phyloP scores from a whole-genome alignment of 129 eudicot species.

The Saposhnikovia divaricata region DNA sequence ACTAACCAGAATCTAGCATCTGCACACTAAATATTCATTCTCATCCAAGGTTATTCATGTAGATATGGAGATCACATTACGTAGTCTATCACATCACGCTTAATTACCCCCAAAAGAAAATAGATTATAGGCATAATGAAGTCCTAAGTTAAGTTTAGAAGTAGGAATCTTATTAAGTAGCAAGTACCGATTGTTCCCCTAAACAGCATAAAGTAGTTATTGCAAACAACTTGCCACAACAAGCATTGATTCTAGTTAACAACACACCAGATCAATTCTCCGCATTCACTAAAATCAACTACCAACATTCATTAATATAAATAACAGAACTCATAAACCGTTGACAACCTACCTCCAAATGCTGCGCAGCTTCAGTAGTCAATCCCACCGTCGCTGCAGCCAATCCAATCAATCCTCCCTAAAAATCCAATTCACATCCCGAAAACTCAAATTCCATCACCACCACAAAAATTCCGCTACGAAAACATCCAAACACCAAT shows the following conservation, averaged over 20 bases:
- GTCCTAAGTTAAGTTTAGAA: background rate
- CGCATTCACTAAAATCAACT: background rate
- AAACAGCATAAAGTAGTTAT: background rate
- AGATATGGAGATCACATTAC: background rate
- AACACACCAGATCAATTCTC: background rate
- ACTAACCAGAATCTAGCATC: background rate
- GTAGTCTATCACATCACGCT: background rate
- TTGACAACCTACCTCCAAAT: conserved; percentile 61
- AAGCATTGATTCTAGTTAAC: background rate
- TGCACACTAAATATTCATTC: background rate
- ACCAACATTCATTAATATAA: background rate
- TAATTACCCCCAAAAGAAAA: background rate
- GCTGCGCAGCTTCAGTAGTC: conserved; percentile 79
- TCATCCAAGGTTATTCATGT: background rate
- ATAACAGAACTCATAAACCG: background rate
- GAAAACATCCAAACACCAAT: background rate
- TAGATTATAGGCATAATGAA: background rate
- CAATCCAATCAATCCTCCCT: conserved; percentile 98
- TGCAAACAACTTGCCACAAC: background rate
- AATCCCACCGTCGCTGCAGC: conserved; percentile 97
- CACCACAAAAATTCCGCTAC: background rate
- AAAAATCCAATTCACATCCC: background rate
- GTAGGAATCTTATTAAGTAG: background rate
- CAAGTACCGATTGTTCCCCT: background rate
- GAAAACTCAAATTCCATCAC: background rate